These are phyloP conservation scores for Turritis glabra DNA, from an alignment of 345 rosid genomes.

Conservation along the genomic window DNA sequence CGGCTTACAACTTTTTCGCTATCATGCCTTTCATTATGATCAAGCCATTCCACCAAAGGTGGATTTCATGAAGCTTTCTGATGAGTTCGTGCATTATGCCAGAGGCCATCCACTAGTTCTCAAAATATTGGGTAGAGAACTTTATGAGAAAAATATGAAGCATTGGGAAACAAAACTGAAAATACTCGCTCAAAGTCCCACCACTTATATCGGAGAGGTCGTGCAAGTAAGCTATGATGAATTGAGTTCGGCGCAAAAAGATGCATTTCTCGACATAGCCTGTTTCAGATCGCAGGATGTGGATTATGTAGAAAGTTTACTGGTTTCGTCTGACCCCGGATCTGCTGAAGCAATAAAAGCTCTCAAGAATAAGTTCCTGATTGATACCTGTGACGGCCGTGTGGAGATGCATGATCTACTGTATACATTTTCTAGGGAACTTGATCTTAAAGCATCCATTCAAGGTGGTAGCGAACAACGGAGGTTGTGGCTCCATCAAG, in stretches of 20 bases:
- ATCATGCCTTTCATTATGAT: conserved; percentile 4
- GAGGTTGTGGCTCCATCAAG: neutral
- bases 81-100: neutral
- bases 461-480: neutral
- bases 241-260: conserved; percentile 6
- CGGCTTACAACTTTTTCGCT: conserved; percentile 14
- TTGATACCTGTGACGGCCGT: neutral
- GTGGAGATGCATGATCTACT: conserved; percentile 40
- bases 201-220: neutral
- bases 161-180: conserved; percentile 23
- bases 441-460: neutral
- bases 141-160: neutral
- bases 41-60: neutral
- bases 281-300: conserved; percentile 14
- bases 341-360: neutral
- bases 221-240: conserved; percentile 37
- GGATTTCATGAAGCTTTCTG: conserved; percentile 11
- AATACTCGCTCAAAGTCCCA: neutral
- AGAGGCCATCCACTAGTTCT: conserved; percentile 44
- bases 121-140: conserved; percentile 33
- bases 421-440: conserved; percentile 20
- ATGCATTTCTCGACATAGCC: conserved; percentile 40
- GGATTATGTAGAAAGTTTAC: neutral
- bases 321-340: neutral
- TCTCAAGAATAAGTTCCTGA: conserved; percentile 31